Conservation (phyloP, 2,329 filamentous ascomycete species). For the Sclerotinia spermophila region DNA sequence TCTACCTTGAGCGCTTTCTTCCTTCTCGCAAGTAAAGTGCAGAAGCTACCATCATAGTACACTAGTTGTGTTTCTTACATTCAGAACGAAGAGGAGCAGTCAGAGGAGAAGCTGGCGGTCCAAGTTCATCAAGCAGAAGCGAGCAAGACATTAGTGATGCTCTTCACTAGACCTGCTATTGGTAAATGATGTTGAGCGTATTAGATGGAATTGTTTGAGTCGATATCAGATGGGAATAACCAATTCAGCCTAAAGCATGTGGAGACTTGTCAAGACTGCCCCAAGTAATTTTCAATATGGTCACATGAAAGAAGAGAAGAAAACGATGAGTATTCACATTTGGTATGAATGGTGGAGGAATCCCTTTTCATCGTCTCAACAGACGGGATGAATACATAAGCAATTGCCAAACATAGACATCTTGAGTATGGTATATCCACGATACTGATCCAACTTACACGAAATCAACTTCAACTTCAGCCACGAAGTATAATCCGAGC, state of each 20-base stretch:
- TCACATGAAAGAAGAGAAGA: not conserved
- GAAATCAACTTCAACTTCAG: not conserved
- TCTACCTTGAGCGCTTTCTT: not conserved
- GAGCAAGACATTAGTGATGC: not conserved
- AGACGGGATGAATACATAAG: not conserved
- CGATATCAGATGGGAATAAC: not conserved
- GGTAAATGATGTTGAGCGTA: not conserved
- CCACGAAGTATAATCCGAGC: not conserved
- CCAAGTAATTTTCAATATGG: not conserved
- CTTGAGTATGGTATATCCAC: not conserved
- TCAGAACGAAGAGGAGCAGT: constrained; percentile 41
- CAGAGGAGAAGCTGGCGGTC: constrained; percentile 39
- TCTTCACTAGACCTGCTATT: not conserved
- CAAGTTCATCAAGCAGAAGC: not conserved
- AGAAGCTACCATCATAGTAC: not conserved
- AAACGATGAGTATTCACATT: not conserved
- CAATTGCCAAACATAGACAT: not conserved
- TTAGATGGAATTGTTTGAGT: not conserved
- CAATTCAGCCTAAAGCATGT: not conserved
- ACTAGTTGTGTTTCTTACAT: not conserved
- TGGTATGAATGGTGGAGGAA: not conserved
- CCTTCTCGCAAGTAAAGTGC: not conserved
- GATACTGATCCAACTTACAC: not conserved
- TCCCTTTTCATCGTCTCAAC: not conserved
- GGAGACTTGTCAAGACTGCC: not conserved